Conservation (phyloP, 768 basidiomycete species). For the Lanmaoa pseudosensibilis region DNA sequence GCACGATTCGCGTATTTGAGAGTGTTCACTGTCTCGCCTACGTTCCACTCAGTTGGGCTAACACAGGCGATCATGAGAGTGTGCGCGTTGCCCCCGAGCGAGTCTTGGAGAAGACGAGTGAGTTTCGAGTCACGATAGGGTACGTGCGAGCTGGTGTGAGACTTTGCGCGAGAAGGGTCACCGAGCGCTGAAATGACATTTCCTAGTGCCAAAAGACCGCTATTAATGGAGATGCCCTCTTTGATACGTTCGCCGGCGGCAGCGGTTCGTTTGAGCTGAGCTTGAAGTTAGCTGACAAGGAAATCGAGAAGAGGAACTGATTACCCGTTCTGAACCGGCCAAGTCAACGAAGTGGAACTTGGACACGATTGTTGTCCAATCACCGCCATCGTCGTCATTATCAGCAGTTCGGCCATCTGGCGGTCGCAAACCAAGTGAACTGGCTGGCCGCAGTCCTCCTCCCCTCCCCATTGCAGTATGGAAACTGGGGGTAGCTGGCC, state of each 20-base stretch:
- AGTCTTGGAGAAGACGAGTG: slow-evolving; percentile 76
- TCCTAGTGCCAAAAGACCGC: slow-evolving; percentile 91
- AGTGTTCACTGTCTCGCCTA: slow-evolving; percentile 90
- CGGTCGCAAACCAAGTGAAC: slow-evolving; percentile 70
- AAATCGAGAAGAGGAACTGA: slow-evolving; percentile 15
- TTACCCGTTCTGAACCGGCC: slow-evolving; percentile 91
- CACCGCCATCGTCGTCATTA: slow-evolving; percentile 65
- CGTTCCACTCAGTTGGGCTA: slow-evolving; percentile 94
- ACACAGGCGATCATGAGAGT: slow-evolving; percentile 99
- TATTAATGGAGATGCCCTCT: slow-evolving; percentile 99
- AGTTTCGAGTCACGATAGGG: slow-evolving; percentile 99
- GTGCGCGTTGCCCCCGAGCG: slow-evolving; percentile 94
- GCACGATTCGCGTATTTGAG: slow-evolving; percentile 98
- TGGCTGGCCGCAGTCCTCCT: slow-evolving; percentile 67
- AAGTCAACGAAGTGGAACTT: slow-evolving; percentile 99
- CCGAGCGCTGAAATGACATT: slow-evolving; percentile 98
- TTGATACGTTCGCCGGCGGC: slow-evolving; percentile 96
- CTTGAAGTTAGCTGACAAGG: slow-evolving; percentile 19
- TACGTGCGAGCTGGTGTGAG: slow-evolving; percentile 82
- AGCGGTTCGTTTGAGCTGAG: slow-evolving; percentile 90
- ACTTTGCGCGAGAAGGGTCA: slow-evolving; percentile 85
- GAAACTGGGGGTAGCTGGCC: slow-evolving; percentile 80
- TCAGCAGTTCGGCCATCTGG: slow-evolving; percentile 42
- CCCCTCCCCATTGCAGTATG: slow-evolving; percentile 71
- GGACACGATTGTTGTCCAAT: slow-evolving; percentile 88